These are phyloP conservation scores for Aspergillus neoniger DNA, from an alignment of 2,329 filamentous ascomycete species.

Conservation along the genomic window DNA sequence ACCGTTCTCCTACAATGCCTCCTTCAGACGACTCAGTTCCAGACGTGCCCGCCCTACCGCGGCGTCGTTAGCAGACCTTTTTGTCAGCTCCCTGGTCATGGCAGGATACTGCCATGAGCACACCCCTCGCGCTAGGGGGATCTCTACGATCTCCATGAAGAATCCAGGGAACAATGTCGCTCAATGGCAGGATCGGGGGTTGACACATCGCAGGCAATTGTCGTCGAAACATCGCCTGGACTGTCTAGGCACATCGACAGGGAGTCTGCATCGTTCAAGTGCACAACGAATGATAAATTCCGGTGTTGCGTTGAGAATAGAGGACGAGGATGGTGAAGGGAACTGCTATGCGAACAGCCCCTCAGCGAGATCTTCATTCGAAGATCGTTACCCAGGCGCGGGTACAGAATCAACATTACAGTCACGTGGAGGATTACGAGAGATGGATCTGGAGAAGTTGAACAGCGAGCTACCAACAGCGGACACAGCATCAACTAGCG, in stretches of 20 bases:
- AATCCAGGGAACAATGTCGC: conserved; percentile 21
- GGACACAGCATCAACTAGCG: background rate
- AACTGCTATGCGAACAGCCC: conserved; percentile 8
- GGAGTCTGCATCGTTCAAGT: conserved; percentile 21
- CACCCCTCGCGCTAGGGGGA: conserved; percentile 36
- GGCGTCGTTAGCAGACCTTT: conserved; percentile 52
- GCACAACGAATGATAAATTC: conserved; percentile 32
- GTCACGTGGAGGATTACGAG: background rate
- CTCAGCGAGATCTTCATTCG: conserved; percentile 1
- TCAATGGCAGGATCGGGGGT: conserved; percentile 21
- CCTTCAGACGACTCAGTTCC: conserved; percentile 31
- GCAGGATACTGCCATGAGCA: conserved; percentile 56
- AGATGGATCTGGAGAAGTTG: background rate
- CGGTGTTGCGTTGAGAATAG: conserved; percentile 26
- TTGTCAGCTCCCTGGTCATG: conserved; percentile 56
- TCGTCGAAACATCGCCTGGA: conserved; percentile 22
- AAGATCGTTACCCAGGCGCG: conserved; percentile 4
- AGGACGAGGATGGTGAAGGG: conserved; percentile 23
- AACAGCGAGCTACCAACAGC: background rate
- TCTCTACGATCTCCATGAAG: conserved; percentile 29
- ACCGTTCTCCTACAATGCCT: conserved; percentile 26
- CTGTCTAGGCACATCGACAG: conserved; percentile 20
- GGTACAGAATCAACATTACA: background rate
- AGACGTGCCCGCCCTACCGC: conserved; percentile 33
- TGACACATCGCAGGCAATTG: conserved; percentile 19